Conservation (phyloP, 2,329 filamentous ascomycete species). For the Colletotrichum lini region DNA sequence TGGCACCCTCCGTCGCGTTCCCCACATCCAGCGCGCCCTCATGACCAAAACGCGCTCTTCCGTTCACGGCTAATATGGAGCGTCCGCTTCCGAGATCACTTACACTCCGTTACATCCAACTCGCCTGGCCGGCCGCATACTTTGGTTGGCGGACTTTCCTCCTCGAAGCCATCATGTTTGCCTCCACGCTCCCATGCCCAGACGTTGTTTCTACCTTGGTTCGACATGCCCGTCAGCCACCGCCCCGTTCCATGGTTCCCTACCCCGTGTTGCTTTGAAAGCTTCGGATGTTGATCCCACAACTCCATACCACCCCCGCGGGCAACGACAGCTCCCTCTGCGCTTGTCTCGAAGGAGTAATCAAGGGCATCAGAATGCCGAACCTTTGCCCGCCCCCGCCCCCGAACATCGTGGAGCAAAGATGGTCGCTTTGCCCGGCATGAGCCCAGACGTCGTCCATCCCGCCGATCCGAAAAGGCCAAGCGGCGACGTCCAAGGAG, state of each 20-base stretch:
- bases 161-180: constrained; percentile 3
- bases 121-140: background rate
- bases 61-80: constrained; percentile 43
- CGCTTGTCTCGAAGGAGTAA: constrained; percentile 38
- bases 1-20: constrained; percentile 27
- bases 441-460: constrained; percentile 11
- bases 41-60: constrained; percentile 36
- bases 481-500: background rate
- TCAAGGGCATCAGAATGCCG: constrained; percentile 25
- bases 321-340: background rate
- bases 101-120: constrained; percentile 33
- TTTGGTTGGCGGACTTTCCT: constrained; percentile 34
- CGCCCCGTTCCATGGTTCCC: constrained; percentile 13
- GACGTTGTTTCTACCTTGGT: background rate
- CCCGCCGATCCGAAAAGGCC: constrained; percentile 35
- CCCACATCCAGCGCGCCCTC: constrained; percentile 41
- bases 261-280: background rate
- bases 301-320: constrained; percentile 6
- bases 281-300: constrained; percentile 35
- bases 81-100: constrained; percentile 42
- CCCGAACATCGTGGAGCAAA: constrained; percentile 23
- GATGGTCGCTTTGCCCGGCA: background rate
- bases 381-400: constrained; percentile 6
- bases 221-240: constrained; percentile 16
- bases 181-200: constrained; percentile 16